A percentile compares a stretch with the other conserved stretches of the same genome.
Evolutionary conservation across 805 yeast species (phyloP).

Genomic region (Jamesozyma gamospora): DNA sequence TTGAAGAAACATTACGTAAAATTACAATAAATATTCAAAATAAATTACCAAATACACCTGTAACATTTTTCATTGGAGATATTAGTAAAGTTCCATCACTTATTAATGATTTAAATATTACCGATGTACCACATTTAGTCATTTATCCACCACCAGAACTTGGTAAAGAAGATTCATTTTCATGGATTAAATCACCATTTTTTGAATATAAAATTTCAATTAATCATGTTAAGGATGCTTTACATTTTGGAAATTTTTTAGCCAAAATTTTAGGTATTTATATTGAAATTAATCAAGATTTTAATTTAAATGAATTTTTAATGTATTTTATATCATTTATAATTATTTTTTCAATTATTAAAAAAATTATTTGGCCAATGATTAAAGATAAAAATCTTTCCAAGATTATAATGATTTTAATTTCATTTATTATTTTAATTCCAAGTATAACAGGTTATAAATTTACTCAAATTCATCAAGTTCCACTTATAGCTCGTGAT

Average conservation of each 20-base stretch:
- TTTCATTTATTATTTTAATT: conserved; percentile 33
- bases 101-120: conserved; percentile 35
- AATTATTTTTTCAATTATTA: conserved; percentile 35
- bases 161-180: conserved; percentile 15
- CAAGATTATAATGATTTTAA: conserved; percentile 20
- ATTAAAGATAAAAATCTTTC: conserved; percentile 15
- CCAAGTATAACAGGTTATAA: conserved; percentile 52
- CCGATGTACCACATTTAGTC: conserved; percentile 58
- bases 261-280: conserved; percentile 36
- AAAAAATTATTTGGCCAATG: conserved; percentile 35
- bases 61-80: conserved; percentile 45
- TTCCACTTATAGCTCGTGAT: conserved; percentile 51
- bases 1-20: conserved; percentile 33
- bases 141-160: conserved; percentile 43
- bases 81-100: conserved; percentile 35
- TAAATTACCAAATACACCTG: conserved; percentile 34
- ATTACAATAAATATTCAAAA: conserved; percentile 36
- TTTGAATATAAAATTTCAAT: conserved; percentile 29
- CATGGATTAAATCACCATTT: conserved; percentile 27
- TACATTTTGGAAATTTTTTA: conserved; percentile 46
- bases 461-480: conserved; percentile 48
- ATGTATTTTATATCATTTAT: conserved; percentile 40
- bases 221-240: conserved; percentile 28
- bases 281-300: conserved; percentile 36
- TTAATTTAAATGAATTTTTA: conserved; percentile 35